Evolutionary conservation across 1,139 yeast species (phyloP), one percentile per base, ranked within the genome.

Genomic region (Yamadazyma buinensis): DNA sequence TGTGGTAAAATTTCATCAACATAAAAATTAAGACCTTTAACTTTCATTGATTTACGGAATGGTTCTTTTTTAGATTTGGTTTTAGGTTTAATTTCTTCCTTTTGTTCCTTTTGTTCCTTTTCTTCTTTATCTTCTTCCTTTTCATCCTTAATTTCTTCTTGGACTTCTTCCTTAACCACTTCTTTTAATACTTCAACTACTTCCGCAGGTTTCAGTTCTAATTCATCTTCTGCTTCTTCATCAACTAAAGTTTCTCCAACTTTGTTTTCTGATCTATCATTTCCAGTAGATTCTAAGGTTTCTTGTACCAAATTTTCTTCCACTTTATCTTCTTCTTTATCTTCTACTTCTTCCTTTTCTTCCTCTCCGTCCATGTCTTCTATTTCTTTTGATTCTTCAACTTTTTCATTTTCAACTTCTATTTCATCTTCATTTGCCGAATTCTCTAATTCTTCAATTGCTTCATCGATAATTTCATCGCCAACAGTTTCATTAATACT

Each of bases 1-100:
- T 32, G 35, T 4, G 58, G 52, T 31, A 49, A 54, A 9, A 57
- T 29, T n/a, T 35, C 40, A 7, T 39, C 42, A 4, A 44, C 41
- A 15, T 47, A 40, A n/a, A 54, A 36, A 20, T 55, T 59, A 26
- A 57, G 41, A 1, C 61, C 59, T 19, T 49, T 35, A 2, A 55
- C 8, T 25, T 28, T 19, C 21, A 26, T 30, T 3, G 37, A 22
- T 10, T 15, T 23, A 12, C 35, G 29, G 9, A 10, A 13, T 12
- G 35, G 28, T 21, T 20, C 12, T 22, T 30, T 31, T 28, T 13
- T 25, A 4, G 15, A 7, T 12, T 14, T 15, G 7, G 17, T 21
- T 25, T 25, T 25, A 4, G 13, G 15, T 15, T 25, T 25, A 6
- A 7, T 5, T 25, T 20, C 28, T 9, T 27, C 22, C n/a, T n/a